These are phyloP conservation scores for Mucor irregularis DNA, from an alignment of 371 early-diverging fungal genomes.

Conservation along the genomic window DNA sequence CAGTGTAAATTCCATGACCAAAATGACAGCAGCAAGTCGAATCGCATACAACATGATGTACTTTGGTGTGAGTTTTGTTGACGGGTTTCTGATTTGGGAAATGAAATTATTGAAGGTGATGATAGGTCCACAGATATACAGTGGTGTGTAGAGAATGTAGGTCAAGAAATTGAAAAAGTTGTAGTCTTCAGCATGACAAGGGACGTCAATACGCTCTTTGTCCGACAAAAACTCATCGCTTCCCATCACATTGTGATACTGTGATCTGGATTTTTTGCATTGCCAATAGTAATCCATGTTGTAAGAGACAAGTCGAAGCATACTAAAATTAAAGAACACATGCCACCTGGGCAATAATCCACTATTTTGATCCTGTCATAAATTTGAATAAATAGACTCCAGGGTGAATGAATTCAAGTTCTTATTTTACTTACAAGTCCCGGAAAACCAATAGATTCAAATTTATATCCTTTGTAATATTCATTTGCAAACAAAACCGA, in stretches of 20 bases:
- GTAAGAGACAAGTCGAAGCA: conserved; percentile 89
- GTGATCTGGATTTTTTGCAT: conserved; percentile 3
- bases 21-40: conserved; percentile 46
- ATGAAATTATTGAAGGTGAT: conserved; percentile 92
- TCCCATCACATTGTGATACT: background rate
- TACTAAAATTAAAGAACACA: conserved; percentile 85
- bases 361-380: conserved; percentile 61
- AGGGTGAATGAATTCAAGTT: background rate
- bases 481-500: conserved; percentile 77
- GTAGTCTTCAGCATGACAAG: conserved; percentile 67
- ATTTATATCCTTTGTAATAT: conserved; percentile 69
- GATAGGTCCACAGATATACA: conserved; percentile 94
- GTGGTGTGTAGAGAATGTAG: conserved; percentile 85
- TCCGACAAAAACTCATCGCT: conserved; percentile 29
- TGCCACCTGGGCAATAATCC: conserved; percentile 75
- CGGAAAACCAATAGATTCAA: conserved; percentile 48
- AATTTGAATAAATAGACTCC: background rate
- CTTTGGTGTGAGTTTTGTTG: conserved; percentile 39
- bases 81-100: conserved; percentile 67
- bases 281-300: conserved; percentile 92
- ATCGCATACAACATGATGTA: conserved; percentile 44
- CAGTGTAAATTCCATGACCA: conserved; percentile 86
- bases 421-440: conserved; percentile 40
- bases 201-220: conserved; percentile 60
- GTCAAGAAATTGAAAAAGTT: conserved; percentile 72